Percentiles rank a stretch among this genome's conserved stretches.
These are phyloP conservation scores for Proliferodiscus dingleyae DNA, from an alignment of 2,329 filamentous ascomycete species.

Conservation along the genomic window DNA sequence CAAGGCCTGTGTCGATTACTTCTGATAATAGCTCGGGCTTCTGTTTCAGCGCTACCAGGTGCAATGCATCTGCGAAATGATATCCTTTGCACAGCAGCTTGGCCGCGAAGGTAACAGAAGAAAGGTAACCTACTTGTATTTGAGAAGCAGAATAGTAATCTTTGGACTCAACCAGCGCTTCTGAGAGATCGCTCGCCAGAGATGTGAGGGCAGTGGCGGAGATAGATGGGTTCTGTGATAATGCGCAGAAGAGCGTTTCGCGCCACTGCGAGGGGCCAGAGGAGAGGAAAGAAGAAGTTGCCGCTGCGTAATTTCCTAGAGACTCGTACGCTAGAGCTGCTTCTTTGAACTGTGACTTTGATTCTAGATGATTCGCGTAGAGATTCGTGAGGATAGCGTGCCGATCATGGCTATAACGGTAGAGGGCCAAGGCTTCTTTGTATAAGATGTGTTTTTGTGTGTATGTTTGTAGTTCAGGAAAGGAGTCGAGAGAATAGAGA, in stretches of 20 bases:
- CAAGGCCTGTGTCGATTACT: conserved; percentile 72
- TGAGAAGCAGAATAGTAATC: conserved; percentile 76
- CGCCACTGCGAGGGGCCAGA: conserved; percentile 78
- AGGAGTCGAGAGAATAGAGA: conserved; percentile 66
- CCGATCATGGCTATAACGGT: conserved; percentile 71
- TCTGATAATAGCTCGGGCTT: conserved; percentile 56
- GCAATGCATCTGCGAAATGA: conserved; percentile 83
- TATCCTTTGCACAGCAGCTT: conserved; percentile 82
- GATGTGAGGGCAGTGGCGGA: conserved; percentile 54
- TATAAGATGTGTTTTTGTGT: conserved; percentile 77
- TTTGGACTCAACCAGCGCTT: conserved; percentile 76
- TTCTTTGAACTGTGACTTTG: conserved; percentile 72
- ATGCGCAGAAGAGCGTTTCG: conserved; percentile 78
- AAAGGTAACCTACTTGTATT: conserved; percentile 77
- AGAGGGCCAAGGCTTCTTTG: conserved; percentile 69
- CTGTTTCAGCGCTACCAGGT: conserved; percentile 58
- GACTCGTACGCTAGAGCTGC: conserved; percentile 90
- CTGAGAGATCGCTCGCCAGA: conserved; percentile 70
- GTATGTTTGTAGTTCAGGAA: conserved; percentile 75
- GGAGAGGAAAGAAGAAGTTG: conserved; percentile 77
- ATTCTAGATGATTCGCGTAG: conserved; percentile 74
- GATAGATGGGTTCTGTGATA: conserved; percentile 58
- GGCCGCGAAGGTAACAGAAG: conserved; percentile 64
- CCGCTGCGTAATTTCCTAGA: conserved; percentile 66
- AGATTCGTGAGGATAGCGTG: conserved; percentile 66